Evolutionary conservation across 2,329 filamentous ascomycete genomes (phyloP), one percentile per base, ranked within the genome.

Genomic region (Xylariaceae sp.): DNA sequence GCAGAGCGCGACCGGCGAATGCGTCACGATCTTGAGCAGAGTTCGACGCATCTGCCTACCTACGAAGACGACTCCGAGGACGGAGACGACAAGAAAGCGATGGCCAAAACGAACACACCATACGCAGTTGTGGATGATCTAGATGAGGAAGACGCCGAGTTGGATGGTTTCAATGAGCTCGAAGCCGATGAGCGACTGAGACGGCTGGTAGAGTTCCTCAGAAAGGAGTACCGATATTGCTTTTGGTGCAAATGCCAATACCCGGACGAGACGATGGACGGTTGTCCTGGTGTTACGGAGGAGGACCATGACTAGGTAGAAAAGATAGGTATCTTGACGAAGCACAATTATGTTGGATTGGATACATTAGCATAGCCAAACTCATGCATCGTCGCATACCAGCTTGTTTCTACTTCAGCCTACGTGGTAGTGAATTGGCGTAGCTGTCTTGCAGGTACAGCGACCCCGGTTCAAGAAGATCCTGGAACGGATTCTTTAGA

Each of bases 211-310:
- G 62, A 67, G 15, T 82, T 87, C 63, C 63, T 98, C 40, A 77
- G 93, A 29, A 71, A 80, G 37, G 76, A 77, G 57, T 79, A 89
- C 57, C 66, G 73, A 34, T 98, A 98, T 61, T 98, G 93, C 67
- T 95, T 96, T 61, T 98, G 90, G 87, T 98, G 93, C 66, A 97
- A 96, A 63, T 85, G 77, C 64, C 71, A 72, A 39, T 98, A 96
- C 61, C 77, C 81, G 0, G 81, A 89, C 56, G 69, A 68, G 28
- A 65, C 69, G 28, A 83, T 96, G 84, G 88, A 93, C 11, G 90
- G 87, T 0, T 98, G 93, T 71, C 91, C 93, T 0, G 93, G 93
- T 1, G 42, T 83, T 28, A 86, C 81, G 0, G 93, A 96, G 64
- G 89, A 95, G 57, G 90, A 96, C 55, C 80, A 84, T 47, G 79